phyloP scores from a whole-genome alignment of 495 filamentous ascomycete species.

The Aspergillus incahuasiensis region DNA sequence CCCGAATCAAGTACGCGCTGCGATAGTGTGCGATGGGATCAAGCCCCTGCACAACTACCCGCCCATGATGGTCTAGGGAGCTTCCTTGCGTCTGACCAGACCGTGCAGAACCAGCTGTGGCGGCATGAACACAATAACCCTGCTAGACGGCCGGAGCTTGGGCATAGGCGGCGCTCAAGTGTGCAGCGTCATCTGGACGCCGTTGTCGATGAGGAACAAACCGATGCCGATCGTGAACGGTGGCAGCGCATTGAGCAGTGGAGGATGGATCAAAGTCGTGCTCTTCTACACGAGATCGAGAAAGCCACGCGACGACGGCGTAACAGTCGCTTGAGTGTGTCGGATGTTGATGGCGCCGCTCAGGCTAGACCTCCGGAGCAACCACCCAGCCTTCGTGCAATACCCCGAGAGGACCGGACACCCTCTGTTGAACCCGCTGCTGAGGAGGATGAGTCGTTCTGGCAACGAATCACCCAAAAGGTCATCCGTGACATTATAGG shows the following conservation, averaged over 20 bases:
- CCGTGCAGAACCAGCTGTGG: slow-evolving; percentile 75
- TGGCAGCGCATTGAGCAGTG: slow-evolving; percentile 82
- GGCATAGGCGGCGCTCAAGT: slow-evolving; percentile 48
- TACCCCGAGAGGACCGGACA: slow-evolving; percentile 13
- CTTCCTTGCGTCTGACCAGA: slow-evolving; percentile 56
- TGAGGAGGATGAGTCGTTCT: slow-evolving; percentile 57
- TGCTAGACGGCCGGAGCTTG: slow-evolving; percentile 39
- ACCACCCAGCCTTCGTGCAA: slow-evolving; percentile 20
- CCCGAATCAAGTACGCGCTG: slow-evolving; percentile 36
- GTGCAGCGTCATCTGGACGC: slow-evolving; percentile 64
- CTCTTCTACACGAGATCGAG: slow-evolving; percentile 83
- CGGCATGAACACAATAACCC: slow-evolving; percentile 81
- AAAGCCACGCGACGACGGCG: slow-evolving; percentile 67
- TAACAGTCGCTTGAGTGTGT: slow-evolving; percentile 30
- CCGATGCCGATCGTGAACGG: slow-evolving; percentile 56
- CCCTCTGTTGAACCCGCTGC: slow-evolving; percentile 12
- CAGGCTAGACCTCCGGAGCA: slow-evolving; percentile 20
- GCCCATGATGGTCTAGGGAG: slow-evolving; percentile 88
- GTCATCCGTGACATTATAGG: slow-evolving; percentile 88
- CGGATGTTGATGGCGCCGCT: slow-evolving; percentile 19
- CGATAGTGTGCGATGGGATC: slow-evolving; percentile 31
- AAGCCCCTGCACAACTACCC: slow-evolving; percentile 66
- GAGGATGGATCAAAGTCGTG: slow-evolving; percentile 84
- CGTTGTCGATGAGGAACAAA: slow-evolving; percentile 56
- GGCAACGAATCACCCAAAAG: slow-evolving; percentile 75